Evolutionary conservation across 2,329 filamentous ascomycete species (phyloP), one percentile per base, ranked within the genome.

Genomic region (Diaporthe citriasiana): DNA sequence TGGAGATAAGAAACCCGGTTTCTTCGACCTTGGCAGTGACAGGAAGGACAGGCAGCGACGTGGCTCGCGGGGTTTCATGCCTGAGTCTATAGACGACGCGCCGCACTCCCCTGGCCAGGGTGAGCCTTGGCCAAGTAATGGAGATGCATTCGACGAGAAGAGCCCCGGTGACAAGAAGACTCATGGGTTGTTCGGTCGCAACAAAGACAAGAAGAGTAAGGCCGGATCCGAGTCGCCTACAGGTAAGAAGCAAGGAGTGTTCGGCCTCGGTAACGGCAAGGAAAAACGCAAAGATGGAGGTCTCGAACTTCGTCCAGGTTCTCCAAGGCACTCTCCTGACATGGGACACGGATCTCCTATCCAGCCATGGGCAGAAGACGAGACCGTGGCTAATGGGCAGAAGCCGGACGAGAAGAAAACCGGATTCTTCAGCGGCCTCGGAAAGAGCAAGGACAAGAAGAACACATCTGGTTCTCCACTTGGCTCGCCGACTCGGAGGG

Each of bases 391-490:
- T 35, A 27, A n/a, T 13, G 40, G 50, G 40, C 35, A 57, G 27
- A 40, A 56, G 7, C 6, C 19, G 15, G 38, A 59, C 33, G 42
- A 51, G 25, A 63, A 38, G 47, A 55, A 65, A 50, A 56, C 59
- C 9, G 65, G 65, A 4, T 22, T 68, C 2, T 42, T 71, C 27
- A 53, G 40, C 15, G 12, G 25, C 8, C 4, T 45, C 25, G 38
- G 38, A 30, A 27, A 63, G 19, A 25, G 38, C 38, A 66, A 65
- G 15, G 55, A 35, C 30, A 73, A 71, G 47, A 73, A 63, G 33
- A 33, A 33, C 38, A 35, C 47, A 8, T 25, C 38, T 22, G 53
- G 27, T 6, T 57, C 51, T 22, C 68, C 40, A 25, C 10, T 25
- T 27, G 38, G 51, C 51, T 70, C 68, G 40, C 68, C 68, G 10